Evolutionary conservation across 176 grass and related monocot genomes (phyloP), one percentile per base, ranked within the genome.

Genomic region (Zizania latifolia): DNA sequence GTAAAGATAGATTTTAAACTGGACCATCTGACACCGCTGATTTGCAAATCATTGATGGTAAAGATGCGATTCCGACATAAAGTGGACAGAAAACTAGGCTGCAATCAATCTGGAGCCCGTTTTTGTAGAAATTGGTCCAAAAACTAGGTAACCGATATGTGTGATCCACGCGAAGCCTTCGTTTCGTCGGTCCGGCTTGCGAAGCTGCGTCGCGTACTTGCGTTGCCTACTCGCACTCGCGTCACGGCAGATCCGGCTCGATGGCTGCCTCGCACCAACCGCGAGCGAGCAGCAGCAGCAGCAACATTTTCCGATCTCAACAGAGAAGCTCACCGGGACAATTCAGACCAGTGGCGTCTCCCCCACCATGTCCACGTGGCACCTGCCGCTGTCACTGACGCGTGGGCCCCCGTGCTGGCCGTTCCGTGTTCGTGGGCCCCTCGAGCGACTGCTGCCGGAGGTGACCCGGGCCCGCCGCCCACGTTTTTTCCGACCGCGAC

Each of bases 221-320:
- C 13, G 43, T 16, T 45, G 43, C 43, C 4, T 43, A 14, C 14
- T 45, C 43, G 2, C 43, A 14, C 16, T 62, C 2, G n/a, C 39
- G 9, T 27, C 26, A 34, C 67, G 37, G 33, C 50, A 41, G 72
- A 22, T 70, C 72, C 53, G 14, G 56, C 23, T 31, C 31, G 76
- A 86, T 17, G 54, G 62, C 77, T 58, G 41, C 84, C 4, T 75
- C 56, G 77, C 71, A 86, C 77, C 77, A 5, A 86, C 71, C 77
- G 40, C n/a, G n/a, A n/a, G n/a, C n/a, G n/a, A n/a, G n/a, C n/a
- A n/a, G n/a, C n/a, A n/a, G n/a, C n/a, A n/a, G n/a, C n/a, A n/a
- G n/a, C n/a, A n/a, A n/a, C n/a, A n/a, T n/a, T n/a, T n/a, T n/a
- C n/a, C n/a, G n/a, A n/a, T n/a, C n/a, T n/a, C n/a, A n/a, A n/a